Base-by-base conservation (phyloP, 495 filamentous ascomycete genomes). In the Oleoguttula mirabilis region DNA sequence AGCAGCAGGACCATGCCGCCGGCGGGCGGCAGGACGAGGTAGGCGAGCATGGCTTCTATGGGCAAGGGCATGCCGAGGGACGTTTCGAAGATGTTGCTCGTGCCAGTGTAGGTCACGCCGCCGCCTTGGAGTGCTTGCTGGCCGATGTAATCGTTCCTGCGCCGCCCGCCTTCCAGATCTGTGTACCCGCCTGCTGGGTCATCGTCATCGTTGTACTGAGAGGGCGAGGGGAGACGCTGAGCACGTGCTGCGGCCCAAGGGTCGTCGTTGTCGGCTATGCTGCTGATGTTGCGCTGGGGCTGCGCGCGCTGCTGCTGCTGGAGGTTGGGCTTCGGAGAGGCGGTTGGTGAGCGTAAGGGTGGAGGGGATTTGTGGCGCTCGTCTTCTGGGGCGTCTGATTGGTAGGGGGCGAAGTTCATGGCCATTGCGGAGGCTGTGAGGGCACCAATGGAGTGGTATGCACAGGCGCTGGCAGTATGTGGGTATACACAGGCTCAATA, bases 401-500 rank as follows among this genome's bases (percentile, higher is more conserved):
- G 88, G 64, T 96, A 96, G 22, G 88, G 88, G 21, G 88, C 88
- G 63, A 96, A 96, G 63, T 94, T 84, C 83, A 92, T 92, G 27
- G 37, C 57, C 44, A 30, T 41, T 30, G 27, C n/a, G n/a, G n/a
- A n/a, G n/a, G n/a, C n/a, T n/a, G n/a, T n/a, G n/a, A n/a, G n/a
- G n/a, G n/a, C n/a, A n/a, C n/a, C n/a, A n/a, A n/a, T n/a, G n/a
- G n/a, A n/a, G n/a, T n/a, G n/a, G n/a, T n/a, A n/a, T n/a, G n/a
- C n/a, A n/a, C n/a, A n/a, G n/a, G n/a, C n/a, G n/a, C n/a, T n/a
- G n/a, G n/a, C n/a, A n/a, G n/a, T n/a, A n/a, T n/a, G n/a, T n/a
- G n/a, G n/a, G n/a, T n/a, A n/a, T n/a, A n/a, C n/a, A n/a, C n/a
- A n/a, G n/a, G n/a, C n/a, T n/a, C n/a, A n/a, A n/a, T n/a, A n/a